Evolutionary conservation across 257 asterid genomes (phyloP), one percentile per base, ranked within the genome.

Genomic region (Penstemon newberryi): DNA sequence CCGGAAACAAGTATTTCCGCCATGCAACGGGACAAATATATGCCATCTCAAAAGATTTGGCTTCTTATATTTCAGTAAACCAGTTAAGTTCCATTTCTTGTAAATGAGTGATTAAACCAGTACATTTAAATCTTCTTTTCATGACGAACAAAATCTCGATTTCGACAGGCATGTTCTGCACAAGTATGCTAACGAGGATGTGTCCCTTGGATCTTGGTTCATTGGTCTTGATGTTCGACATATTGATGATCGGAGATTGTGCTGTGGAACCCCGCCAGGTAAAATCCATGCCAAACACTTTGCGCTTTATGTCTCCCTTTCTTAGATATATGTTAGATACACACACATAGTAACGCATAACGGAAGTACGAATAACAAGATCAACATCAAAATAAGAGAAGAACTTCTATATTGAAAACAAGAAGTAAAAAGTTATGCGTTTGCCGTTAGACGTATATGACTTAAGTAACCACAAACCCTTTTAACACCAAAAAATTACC

Each of bases 251-350:
- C 83, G 96, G 12, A 82, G 98, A 83, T 63, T 92, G 78, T 92
- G 98, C 57, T 92, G 98, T 73, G 98, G 98, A 33, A 92, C 98
- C 44, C 92, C 87, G 3, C 96, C 98, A 0, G 95, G 98, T 92
- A 83, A 76, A 45, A 50, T 13, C 44, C 42, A 58, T 69, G 33
- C 33, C 33, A 25, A 25, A 25, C 1, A 25, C 33, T 25, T 25
- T 25, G 33, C 2, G 2, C 33, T 25, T 25, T 25, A 25, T 25
- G 33, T 25, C 33, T 25, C 2, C 33, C 33, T 25, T 25, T 25
- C 33, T 2, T 25, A 25, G 33, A 25, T 25, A 25, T 25, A 25
- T 25, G 33, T 25, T 25, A 25, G 2, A 25, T 25, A 2, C 33
- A 25, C 33, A 25, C 2, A 25, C 33, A 25, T 25, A 25, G 33